These are phyloP conservation scores for Geotrichum klebahnii DNA, from an alignment of 1,139 yeast genomes.

Conservation along the genomic window DNA sequence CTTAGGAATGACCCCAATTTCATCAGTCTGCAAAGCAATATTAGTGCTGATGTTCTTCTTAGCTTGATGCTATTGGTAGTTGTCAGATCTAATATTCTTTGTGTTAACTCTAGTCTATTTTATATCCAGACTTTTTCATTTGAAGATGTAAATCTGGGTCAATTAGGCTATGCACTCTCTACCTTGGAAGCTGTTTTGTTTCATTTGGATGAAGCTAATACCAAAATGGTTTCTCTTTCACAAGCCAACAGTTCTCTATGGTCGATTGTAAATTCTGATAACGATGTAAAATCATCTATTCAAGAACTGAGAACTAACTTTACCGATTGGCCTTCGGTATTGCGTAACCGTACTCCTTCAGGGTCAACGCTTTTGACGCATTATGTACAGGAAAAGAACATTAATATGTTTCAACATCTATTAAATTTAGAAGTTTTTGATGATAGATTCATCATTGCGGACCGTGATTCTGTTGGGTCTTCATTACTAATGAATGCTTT, in stretches of 20 bases:
- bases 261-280: conserved; percentile 41
- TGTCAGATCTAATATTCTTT: conserved; percentile 55
- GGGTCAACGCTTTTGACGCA: conserved; percentile 62
- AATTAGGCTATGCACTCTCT: conserved; percentile 60
- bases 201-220: conserved; percentile 51
- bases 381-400: conserved; percentile 29
- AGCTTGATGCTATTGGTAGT: conserved; percentile 70
- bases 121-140: conserved; percentile 62
- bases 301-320: conserved; percentile 22
- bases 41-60: conserved; percentile 81
- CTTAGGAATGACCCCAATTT: conserved; percentile 23
- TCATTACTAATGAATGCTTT: conserved; percentile 62
- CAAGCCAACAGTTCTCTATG: conserved; percentile 52
- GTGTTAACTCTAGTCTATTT: conserved; percentile 59
- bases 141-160: conserved; percentile 48
- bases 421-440: conserved; percentile 51
- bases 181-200: conserved; percentile 78
- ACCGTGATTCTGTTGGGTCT: conserved; percentile 51
- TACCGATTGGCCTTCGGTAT: conserved; percentile 42
- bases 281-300: conserved; percentile 5
- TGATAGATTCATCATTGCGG: conserved; percentile 63
- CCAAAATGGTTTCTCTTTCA: conserved; percentile 46
- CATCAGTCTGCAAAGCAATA: conserved; percentile 30
- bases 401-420: conserved; percentile 45
- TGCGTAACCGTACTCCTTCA: conserved; percentile 50